These are phyloP conservation scores for Boletus sp. DNA, from an alignment of 1,284 basidiomycete genomes.

Conservation along the genomic window DNA sequence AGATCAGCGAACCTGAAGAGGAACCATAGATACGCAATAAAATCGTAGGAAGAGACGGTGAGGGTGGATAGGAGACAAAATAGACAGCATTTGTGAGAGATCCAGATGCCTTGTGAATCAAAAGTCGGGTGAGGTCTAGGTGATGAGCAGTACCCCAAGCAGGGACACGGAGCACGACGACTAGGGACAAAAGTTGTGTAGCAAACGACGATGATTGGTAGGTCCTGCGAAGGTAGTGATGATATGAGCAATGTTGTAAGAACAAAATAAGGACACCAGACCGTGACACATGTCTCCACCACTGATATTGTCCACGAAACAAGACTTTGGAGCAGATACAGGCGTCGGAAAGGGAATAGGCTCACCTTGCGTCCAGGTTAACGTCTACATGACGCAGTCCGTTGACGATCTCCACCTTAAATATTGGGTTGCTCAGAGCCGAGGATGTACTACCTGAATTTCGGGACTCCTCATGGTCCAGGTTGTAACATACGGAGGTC, in stretches of 20 bases:
- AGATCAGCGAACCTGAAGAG: constrained; percentile 81
- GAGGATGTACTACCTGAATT: constrained; percentile 1
- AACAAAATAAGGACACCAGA: constrained; percentile 33
- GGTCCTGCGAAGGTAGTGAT: constrained; percentile 43
- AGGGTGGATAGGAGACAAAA: constrained; percentile 71
- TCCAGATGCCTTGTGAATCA: constrained; percentile 81
- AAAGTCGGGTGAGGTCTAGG: constrained; percentile 51
- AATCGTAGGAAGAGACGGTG: constrained; percentile 58
- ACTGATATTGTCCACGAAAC: constrained; percentile 10
- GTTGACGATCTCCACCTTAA: constrained; percentile 39
- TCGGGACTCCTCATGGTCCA: constrained; percentile 6
- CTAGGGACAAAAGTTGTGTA: constrained; percentile 52
- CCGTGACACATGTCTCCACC: constrained; percentile 29
- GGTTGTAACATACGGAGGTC: constrained; percentile 8
- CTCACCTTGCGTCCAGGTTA: constrained; percentile 73
- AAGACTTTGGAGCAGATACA: constrained; percentile 12
- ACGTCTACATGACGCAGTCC: constrained; percentile 61
- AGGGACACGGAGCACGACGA: constrained; percentile 52
- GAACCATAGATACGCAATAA: constrained; percentile 88
- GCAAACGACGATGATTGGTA: constrained; percentile 63
- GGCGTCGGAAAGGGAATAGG: constrained; percentile 19
- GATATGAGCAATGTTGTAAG: constrained; percentile 22
- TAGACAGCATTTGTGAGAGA: constrained; percentile 93
- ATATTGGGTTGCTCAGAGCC: neutral
- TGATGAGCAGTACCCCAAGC: constrained; percentile 48